phyloP scores from a whole-genome alignment of 495 filamentous ascomycete species.

The Talaromyces stipitatus region DNA sequence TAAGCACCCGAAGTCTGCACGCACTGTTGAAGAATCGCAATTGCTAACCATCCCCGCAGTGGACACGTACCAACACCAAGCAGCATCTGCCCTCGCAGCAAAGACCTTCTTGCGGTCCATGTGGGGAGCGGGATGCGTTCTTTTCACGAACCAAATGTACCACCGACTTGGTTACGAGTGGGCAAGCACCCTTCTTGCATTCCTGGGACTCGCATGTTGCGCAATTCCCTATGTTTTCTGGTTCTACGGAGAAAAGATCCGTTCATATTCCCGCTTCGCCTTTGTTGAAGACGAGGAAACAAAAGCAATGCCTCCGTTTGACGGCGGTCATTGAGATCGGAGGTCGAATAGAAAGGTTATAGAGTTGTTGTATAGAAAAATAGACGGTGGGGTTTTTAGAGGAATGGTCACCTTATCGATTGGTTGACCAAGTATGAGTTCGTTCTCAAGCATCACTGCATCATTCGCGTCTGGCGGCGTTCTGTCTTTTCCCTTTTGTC shows the following conservation, averaged over 20 bases:
- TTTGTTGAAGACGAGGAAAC: conserved; percentile 48
- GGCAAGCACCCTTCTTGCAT: conserved; percentile 63
- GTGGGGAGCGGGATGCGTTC: conserved; percentile 67
- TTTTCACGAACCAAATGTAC: conserved; percentile 82
- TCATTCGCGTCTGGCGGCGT: not conserved
- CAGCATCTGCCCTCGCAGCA: conserved; percentile 77
- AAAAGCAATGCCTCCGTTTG: not conserved
- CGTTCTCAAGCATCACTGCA: not conserved
- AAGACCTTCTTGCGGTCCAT: conserved; percentile 74
- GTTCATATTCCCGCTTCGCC: conserved; percentile 56
- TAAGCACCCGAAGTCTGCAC: conserved; percentile 10
- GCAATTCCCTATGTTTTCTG: conserved; percentile 72
- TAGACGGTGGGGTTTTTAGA: not conserved
- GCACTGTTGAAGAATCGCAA: not conserved
- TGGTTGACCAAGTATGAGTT: too few relatives aligned
- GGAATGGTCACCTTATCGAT: too few relatives aligned
- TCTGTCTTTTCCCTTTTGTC: not conserved
- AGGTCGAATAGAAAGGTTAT: not conserved
- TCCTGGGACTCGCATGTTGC: conserved; percentile 65
- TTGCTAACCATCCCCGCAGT: conserved; percentile 34
- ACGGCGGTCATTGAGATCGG: not conserved
- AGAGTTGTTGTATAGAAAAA: not conserved
- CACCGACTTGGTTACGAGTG: conserved; percentile 62
- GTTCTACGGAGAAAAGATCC: conserved; percentile 61
- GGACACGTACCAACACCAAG: conserved; percentile 78